Base-by-base conservation (phyloP, 805 yeast genomes). In the Metschnikowia lachancei region DNA sequence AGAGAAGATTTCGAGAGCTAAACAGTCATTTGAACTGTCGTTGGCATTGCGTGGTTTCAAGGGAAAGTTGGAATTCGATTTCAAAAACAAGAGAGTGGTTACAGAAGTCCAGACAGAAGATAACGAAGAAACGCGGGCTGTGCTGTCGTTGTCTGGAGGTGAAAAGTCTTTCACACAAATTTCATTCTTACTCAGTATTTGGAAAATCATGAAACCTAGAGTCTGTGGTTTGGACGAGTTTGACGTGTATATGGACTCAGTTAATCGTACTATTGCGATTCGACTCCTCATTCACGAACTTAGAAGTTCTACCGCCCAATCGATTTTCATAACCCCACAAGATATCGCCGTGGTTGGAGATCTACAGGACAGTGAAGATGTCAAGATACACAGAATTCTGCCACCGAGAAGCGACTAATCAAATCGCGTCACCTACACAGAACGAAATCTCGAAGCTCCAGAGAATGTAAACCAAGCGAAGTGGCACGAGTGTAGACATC, bases 211-310 rank as follows among this genome's bases (percentile, higher is more conserved):
- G 96, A 81, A 85, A 50, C 84, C 95, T 0, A 80, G 87, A 46
- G 78, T 94, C 16, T 79, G 95, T 49, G 97, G 97, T 0, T 69
- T 94, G 49, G 99, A 94, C 66, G 99, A 94, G 65, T 94, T 87
- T 63, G 99, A 94, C 67, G 99, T 94, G 17, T 94, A 83, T 59
- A 94, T 94, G 99, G 99, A 94, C 64, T 88, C 89, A 40, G 87
- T 89, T 14, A 90, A 91, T 61, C 77, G 99, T 54, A 76, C 83
- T 37, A 78, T 86, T 43, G 89, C 96, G 50, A 81, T 94, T 61
- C 75, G 79, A 39, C 66, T 91, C 51, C 82, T 94, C 61, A 70
- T 90, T 39, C 77, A 77, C 20, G 86, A 88, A 53, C 76, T 91
- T 26, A 66, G 81, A 7, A 75, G 75, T 39, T 76, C 83, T 0